phyloP scores from a whole-genome alignment of 83 land plant genomes.

The Diphasiastrum complanatum region DNA sequence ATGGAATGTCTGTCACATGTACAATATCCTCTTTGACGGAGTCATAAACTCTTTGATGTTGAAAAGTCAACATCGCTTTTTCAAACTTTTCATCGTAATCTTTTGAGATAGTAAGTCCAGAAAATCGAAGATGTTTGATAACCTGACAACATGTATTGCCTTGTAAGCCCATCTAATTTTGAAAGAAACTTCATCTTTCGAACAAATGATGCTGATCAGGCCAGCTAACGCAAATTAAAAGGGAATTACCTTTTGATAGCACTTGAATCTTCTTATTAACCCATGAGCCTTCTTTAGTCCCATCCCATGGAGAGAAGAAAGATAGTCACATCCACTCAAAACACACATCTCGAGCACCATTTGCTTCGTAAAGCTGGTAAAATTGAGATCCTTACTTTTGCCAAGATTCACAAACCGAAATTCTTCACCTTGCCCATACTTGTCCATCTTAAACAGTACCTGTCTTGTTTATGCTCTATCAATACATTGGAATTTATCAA shows the following conservation, averaged over 20 bases:
- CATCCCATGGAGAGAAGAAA: constrained; percentile 89
- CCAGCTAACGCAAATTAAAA: not conserved
- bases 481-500: too few relatives aligned
- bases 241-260: constrained; percentile 66
- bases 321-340: constrained; percentile 93
- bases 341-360: constrained; percentile 98
- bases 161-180: not conserved
- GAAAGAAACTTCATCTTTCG: constrained; percentile 3
- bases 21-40: constrained; percentile 57
- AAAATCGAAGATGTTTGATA: constrained; percentile 70
- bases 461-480: too few relatives aligned
- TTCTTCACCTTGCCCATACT: constrained; percentile 83
- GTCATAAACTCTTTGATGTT: constrained; percentile 83
- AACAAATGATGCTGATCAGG: not conserved
- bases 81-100: constrained; percentile 65
- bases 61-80: constrained; percentile 79
- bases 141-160: constrained; percentile 35
- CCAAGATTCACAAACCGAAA: constrained; percentile 52
- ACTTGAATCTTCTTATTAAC: constrained; percentile 53
- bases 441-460: constrained; percentile 98
- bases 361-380: constrained; percentile 65
- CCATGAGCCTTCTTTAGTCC: constrained; percentile 85
- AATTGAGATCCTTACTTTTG: constrained; percentile 64
- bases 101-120: constrained; percentile 49
- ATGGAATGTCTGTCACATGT: constrained; percentile 49